Conservation (phyloP, 2,329 filamentous ascomycete species). For the Colletotrichum tanaceti region DNA sequence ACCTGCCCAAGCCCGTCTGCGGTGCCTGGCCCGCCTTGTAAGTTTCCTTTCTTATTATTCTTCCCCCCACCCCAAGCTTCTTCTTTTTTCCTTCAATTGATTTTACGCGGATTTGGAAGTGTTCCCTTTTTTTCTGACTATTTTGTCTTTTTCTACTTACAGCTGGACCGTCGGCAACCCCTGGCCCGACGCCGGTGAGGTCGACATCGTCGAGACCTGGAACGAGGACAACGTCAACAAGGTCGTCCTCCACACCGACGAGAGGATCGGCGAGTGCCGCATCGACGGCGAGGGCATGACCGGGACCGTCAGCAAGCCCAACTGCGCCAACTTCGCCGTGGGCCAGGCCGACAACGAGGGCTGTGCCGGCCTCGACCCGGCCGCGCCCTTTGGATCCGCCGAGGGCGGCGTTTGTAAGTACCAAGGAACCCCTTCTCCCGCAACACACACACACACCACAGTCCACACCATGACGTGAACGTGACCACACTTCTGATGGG, state of each 20-base stretch:
- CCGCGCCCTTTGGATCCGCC: conserved; percentile 52
- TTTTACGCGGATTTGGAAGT: not conserved
- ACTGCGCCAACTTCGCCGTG: conserved; percentile 55
- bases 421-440: too few relatives aligned
- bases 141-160: not conserved
- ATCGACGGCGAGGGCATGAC: conserved; percentile 48
- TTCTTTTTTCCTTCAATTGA: too few relatives aligned
- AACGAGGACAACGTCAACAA: conserved; percentile 66
- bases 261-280: conserved; percentile 50
- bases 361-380: conserved; percentile 54
- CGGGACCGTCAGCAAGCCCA: conserved; percentile 48
- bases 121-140: not conserved
- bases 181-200: conserved; percentile 71
- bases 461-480: too few relatives aligned
- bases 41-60: too few relatives aligned
- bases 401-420: conserved; percentile 55
- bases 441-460: too few relatives aligned
- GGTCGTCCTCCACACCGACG: conserved; percentile 68
- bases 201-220: conserved; percentile 76
- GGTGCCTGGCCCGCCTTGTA: conserved; percentile 79
- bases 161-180: conserved; percentile 62
- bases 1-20: conserved; percentile 74
- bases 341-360: conserved; percentile 54
- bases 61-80: too few relatives aligned
- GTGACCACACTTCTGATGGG: too few relatives aligned